Evolutionary conservation across 2,329 filamentous ascomycete genomes (phyloP).

Genomic region (Diaporthe australafricana): DNA sequence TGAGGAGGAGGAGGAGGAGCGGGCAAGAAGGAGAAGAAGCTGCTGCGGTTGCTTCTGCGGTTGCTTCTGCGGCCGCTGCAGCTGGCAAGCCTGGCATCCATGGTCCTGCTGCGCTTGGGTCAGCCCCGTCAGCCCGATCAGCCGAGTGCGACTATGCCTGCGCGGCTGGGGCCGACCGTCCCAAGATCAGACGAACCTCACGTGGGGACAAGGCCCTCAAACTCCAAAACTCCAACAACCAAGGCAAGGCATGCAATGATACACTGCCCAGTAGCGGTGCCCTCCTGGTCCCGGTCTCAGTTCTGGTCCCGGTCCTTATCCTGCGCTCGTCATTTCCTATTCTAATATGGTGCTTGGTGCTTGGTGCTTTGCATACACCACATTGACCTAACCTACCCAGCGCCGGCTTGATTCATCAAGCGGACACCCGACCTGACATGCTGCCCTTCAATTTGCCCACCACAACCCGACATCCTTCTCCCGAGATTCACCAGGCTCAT

Average conservation of each 20-base stretch:
- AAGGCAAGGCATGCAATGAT: slow-evolving; percentile 21
- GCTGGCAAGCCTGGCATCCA: slow-evolving; percentile 4
- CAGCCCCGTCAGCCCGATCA: slow-evolving; percentile 28
- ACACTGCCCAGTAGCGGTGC: slow-evolving; percentile 13
- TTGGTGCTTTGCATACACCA: too few species aligned
- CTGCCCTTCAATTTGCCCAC: slow-evolving; percentile 21
- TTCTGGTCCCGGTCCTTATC: slow-evolving; percentile 7
- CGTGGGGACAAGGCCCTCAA: slow-evolving; percentile 18
- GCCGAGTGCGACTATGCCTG: slow-evolving; percentile 25
- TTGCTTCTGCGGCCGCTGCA: not conserved
- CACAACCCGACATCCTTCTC: not conserved
- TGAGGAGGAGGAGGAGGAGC: too few species aligned
- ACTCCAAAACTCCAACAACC: slow-evolving; percentile 7
- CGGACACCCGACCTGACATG: slow-evolving; percentile 5
- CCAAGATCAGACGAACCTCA: slow-evolving; percentile 25
- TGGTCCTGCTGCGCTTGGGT: slow-evolving; percentile 14
- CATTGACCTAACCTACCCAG: not conserved
- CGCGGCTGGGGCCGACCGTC: slow-evolving; percentile 26
- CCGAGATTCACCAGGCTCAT: slow-evolving; percentile 7
- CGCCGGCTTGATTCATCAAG: slow-evolving; percentile 1
- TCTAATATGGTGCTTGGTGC: not conserved
- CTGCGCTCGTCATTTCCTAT: slow-evolving; percentile 8
- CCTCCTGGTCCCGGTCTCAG: slow-evolving; percentile 18
- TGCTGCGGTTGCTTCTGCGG: not conserved
- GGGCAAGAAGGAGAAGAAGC: not conserved